A percentile compares a stretch with the other conserved stretches of the same genome.
Conservation (phyloP, 352 stramenopile genomes). For the Pythium scleroteichum region DNA sequence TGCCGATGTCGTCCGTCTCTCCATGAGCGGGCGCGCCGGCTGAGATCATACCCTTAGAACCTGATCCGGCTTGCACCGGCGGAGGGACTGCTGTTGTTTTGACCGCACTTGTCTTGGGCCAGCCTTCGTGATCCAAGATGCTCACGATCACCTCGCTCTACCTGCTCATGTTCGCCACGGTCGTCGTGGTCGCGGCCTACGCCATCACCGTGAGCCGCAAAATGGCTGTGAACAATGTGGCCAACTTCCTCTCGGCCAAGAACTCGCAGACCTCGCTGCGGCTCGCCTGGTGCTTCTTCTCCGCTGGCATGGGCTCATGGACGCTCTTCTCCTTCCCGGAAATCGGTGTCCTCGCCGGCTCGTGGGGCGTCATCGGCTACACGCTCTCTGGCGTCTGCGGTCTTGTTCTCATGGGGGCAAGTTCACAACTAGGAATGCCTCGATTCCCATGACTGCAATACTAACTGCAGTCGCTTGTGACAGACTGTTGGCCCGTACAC, state of each 20-base stretch:
- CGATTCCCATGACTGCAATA: not conserved
- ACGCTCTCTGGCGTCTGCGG: conserved; percentile 59
- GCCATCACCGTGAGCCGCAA: conserved; percentile 62
- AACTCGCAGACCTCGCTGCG: conserved; percentile 56
- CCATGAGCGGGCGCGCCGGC: conserved; percentile 30
- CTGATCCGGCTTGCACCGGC: conserved; percentile 67
- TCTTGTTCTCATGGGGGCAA: conserved; percentile 55
- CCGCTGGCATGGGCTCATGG: conserved; percentile 72
- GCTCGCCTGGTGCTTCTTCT: conserved; percentile 81
- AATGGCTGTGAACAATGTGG: conserved; percentile 53
- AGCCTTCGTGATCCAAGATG: conserved; percentile 2
- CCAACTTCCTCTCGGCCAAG: conserved; percentile 74
- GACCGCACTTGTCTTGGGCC: not conserved
- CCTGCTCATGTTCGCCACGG: conserved; percentile 58
- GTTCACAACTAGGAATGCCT: not conserved
- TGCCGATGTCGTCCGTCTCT: conserved; percentile 46
- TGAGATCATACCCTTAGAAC: conserved; percentile 73
- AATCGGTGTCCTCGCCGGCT: conserved; percentile 68
- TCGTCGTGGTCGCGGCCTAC: conserved; percentile 61
- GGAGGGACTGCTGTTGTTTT: conserved; percentile 50
- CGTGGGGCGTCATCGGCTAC: conserved; percentile 80
- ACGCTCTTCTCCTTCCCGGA: conserved; percentile 77
- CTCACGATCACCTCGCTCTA: conserved; percentile 31
- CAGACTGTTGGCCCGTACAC: conserved; percentile 57
- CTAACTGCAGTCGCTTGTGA: not conserved